phyloP scores from a whole-genome alignment of 257 asterid species.

The Catharanthus roseus region DNA sequence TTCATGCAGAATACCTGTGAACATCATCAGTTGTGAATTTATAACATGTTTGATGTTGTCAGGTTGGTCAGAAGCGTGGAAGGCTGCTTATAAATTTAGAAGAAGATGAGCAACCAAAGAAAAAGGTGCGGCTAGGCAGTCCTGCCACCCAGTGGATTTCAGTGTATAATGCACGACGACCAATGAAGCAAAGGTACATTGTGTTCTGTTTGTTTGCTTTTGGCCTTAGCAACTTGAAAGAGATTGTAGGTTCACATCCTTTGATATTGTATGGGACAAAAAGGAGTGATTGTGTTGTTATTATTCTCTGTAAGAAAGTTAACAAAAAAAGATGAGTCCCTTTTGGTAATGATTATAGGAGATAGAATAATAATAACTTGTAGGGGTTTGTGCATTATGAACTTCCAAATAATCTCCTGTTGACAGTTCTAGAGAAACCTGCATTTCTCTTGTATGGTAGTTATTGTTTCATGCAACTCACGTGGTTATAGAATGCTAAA shows the following conservation, averaged over 20 bases:
- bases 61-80: constrained; percentile 96
- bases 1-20: not conserved
- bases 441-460: not conserved
- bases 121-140: constrained; percentile 90
- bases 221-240: not conserved
- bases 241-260: not conserved
- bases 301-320: not conserved
- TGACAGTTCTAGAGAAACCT: not conserved
- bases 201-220: constrained; percentile 4
- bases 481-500: not conserved
- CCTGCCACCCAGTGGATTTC: constrained; percentile 98
- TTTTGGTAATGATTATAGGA: constrained; percentile 1
- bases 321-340: not conserved
- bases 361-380: not conserved
- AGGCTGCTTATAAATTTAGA: constrained; percentile 83
- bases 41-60: constrained; percentile 7
- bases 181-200: constrained; percentile 90
- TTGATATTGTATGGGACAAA: not conserved
- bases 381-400: not conserved
- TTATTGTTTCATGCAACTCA: not conserved
- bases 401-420: not conserved
- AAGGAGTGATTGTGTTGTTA: not conserved
- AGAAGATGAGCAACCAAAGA: constrained; percentile 99
- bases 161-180: constrained; percentile 88
- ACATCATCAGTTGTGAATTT: not conserved